Conservation (phyloP, 2,329 filamentous ascomycete genomes). For the Alternaria triticina region DNA sequence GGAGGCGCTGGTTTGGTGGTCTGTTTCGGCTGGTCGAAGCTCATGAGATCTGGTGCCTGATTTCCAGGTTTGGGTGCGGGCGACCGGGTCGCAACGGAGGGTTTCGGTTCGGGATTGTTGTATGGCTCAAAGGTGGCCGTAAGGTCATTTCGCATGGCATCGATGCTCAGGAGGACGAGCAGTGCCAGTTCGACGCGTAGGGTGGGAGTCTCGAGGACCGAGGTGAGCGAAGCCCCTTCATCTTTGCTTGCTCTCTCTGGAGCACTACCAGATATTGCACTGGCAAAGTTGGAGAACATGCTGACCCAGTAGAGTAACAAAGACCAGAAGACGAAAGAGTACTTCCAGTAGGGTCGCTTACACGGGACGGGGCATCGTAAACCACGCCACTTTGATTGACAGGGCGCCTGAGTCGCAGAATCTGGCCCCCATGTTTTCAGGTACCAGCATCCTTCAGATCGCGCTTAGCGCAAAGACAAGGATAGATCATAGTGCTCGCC, state of each 20-base stretch:
- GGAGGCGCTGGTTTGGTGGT: constrained; percentile 24
- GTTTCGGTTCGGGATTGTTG: constrained; percentile 21
- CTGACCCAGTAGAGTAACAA: neutral
- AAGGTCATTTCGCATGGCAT: constrained; percentile 49
- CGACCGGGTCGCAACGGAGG: constrained; percentile 6
- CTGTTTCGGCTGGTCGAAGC: constrained; percentile 37
- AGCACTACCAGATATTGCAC: constrained; percentile 1
- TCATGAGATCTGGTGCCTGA: constrained; percentile 35
- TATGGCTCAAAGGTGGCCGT: constrained; percentile 35
- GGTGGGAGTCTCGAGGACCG: constrained; percentile 50
- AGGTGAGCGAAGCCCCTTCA: constrained; percentile 39
- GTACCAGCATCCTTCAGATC: neutral
- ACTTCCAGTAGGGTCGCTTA: neutral
- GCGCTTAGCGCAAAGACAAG: neutral
- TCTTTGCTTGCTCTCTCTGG: constrained; percentile 14
- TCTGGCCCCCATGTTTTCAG: neutral
- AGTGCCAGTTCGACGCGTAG: constrained; percentile 54
- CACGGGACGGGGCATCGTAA: neutral
- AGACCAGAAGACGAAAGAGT: neutral
- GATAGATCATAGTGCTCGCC: neutral
- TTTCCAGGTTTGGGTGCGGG: constrained; percentile 12
- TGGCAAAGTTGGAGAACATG: constrained; percentile 2
- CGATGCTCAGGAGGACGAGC: constrained; percentile 55
- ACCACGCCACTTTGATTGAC: neutral
- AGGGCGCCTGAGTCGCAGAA: neutral